A percentile compares a stretch with the other conserved stretches of the same genome.
Evolutionary conservation across 345 rosid genomes (phyloP).

Genomic region (Arabis hirsuta): DNA sequence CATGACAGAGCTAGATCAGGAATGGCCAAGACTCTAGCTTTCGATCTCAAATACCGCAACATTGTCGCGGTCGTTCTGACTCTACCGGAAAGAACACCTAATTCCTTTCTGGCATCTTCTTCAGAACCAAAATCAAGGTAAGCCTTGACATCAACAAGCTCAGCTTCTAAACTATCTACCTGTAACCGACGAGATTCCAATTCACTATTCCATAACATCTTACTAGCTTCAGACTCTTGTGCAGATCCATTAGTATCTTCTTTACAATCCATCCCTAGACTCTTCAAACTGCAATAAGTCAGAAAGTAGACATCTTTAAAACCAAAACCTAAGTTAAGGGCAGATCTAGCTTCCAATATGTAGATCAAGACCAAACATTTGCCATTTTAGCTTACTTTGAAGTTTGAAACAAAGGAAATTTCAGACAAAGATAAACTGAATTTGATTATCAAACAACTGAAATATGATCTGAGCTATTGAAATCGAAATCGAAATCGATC

Average conservation of each 20-base stretch:
- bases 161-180: slow-evolving; percentile 72
- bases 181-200: slow-evolving; percentile 61
- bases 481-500: slow-evolving; percentile 29
- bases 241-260: slow-evolving; percentile 51
- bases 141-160: slow-evolving; percentile 66
- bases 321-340: background rate
- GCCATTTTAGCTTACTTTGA: slow-evolving; percentile 3
- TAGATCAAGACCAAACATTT: slow-evolving; percentile 10
- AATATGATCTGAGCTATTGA: slow-evolving; percentile 23
- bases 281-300: slow-evolving; percentile 34
- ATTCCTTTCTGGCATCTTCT: slow-evolving; percentile 69
- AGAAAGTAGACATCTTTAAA: background rate
- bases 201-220: slow-evolving; percentile 58
- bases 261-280: slow-evolving; percentile 61
- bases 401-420: slow-evolving; percentile 19
- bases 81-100: slow-evolving; percentile 73
- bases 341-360: slow-evolving; percentile 30
- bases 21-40: slow-evolving; percentile 67
- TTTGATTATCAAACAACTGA: background rate
- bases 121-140: slow-evolving; percentile 61
- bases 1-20: slow-evolving; percentile 71
- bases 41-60: slow-evolving; percentile 75
- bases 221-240: slow-evolving; percentile 53
- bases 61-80: slow-evolving; percentile 64
- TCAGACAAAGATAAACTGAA: background rate